A percentile compares a stretch with the other conserved stretches of the same genome.
Conservation (phyloP, 345 rosid genomes). For the Conringia planisiliqua region DNA sequence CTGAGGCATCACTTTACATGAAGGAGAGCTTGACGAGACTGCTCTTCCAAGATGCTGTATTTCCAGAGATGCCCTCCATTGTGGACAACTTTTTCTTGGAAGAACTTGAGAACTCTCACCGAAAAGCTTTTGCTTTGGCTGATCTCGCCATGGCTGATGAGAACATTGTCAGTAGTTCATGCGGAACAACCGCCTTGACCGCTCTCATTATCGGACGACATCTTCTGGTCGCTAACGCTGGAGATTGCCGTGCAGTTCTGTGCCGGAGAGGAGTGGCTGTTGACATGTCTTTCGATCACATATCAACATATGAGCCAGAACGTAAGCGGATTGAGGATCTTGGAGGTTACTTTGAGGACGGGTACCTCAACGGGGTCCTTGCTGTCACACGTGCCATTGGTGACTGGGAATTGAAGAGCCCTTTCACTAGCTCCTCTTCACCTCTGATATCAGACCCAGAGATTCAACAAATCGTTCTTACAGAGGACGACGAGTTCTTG, state of each 20-base stretch:
- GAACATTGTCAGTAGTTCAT: constrained; percentile 46
- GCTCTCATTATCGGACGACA: constrained; percentile 82
- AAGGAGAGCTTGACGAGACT: constrained; percentile 75
- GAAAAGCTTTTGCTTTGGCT: constrained; percentile 66
- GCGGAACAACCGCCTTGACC: constrained; percentile 88
- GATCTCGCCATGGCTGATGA: constrained; percentile 68
- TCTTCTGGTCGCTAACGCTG: constrained; percentile 79
- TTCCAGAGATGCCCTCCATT: constrained; percentile 42
- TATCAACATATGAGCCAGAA: constrained; percentile 56
- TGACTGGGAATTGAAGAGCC: constrained; percentile 65
- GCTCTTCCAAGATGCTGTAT: constrained; percentile 73
- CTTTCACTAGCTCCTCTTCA: constrained; percentile 31
- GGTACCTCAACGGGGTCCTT: constrained; percentile 71
- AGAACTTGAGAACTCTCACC: constrained; percentile 62
- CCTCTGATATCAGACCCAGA: constrained; percentile 88
- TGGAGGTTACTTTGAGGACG: constrained; percentile 64
- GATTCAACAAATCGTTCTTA: constrained; percentile 51
- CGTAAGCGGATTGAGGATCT: constrained; percentile 56
- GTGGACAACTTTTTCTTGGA: constrained; percentile 21
- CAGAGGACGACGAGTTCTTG: constrained; percentile 76
- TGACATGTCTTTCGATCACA: constrained; percentile 80
- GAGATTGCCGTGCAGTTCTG: constrained; percentile 86
- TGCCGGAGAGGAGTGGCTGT: constrained; percentile 58
- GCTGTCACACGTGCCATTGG: constrained; percentile 83
- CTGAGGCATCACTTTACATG: constrained; percentile 67